Conservation (phyloP, 768 basidiomycete species). For the Trametes sanguinea region DNA sequence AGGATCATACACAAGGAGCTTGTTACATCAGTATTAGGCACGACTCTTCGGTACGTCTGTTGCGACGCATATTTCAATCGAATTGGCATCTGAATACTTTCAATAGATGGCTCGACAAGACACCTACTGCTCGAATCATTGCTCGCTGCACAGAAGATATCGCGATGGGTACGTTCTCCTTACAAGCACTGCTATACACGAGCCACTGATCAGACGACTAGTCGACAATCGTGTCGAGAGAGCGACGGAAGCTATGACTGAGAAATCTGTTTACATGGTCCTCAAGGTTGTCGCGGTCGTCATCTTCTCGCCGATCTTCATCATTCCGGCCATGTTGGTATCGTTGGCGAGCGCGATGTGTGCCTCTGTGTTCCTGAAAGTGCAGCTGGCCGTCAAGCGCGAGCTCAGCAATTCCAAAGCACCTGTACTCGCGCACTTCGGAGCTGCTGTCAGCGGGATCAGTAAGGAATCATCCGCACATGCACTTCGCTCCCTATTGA, state of each 20-base stretch:
- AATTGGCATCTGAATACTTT: conserved; percentile 40
- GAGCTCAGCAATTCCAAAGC: conserved; percentile 52
- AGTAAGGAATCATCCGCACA: conserved; percentile 27
- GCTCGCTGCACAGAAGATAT: conserved; percentile 26
- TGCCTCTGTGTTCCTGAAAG: conserved; percentile 54
- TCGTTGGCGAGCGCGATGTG: conserved; percentile 39
- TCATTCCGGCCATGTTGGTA: conserved; percentile 39
- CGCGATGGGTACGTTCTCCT: conserved; percentile 9
- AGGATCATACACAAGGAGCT: conserved; percentile 53
- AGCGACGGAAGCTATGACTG: conserved; percentile 35
- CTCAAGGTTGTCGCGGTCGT: conserved; percentile 41
- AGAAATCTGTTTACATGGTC: conserved; percentile 37
- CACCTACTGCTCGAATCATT: conserved; percentile 51
- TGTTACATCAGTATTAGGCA: conserved; percentile 53
- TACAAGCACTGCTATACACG: neutral
- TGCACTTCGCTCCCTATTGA: neutral
- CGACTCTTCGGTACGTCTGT: conserved; percentile 37
- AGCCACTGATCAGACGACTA: conserved; percentile 1
- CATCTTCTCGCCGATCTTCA: conserved; percentile 42
- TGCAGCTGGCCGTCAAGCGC: conserved; percentile 57
- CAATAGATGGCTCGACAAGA: conserved; percentile 46
- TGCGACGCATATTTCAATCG: conserved; percentile 42
- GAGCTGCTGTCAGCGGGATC: conserved; percentile 53
- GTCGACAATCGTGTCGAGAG: conserved; percentile 38
- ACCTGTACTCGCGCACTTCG: conserved; percentile 52